phyloP scores from a whole-genome alignment of 1,284 basidiomycete species.

The Boletellus deceptivus region DNA sequence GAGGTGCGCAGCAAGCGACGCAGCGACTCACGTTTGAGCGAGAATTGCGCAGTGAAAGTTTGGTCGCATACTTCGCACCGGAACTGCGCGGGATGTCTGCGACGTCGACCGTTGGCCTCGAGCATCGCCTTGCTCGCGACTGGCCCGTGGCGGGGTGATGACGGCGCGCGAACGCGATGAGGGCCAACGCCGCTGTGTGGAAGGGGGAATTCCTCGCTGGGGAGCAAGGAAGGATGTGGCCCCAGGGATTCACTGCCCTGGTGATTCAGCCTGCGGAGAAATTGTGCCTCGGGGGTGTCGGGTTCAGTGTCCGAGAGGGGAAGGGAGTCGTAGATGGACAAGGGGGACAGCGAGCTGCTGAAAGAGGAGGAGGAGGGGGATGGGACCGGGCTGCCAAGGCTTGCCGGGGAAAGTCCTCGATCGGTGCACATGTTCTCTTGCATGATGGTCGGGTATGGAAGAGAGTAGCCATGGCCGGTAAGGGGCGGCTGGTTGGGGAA shows the following conservation, averaged over 20 bases:
- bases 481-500: conserved; percentile 10
- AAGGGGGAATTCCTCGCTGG: conserved; percentile 1
- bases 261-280: neutral
- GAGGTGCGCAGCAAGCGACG: neutral
- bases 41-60: conserved; percentile 33
- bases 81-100: conserved; percentile 27
- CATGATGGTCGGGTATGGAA: conserved; percentile 11
- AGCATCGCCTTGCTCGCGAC: conserved; percentile 36
- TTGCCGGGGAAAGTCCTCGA: conserved; percentile 14
- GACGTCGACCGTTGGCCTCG: conserved; percentile 32
- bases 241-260: conserved; percentile 15
- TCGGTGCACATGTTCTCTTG: conserved; percentile 6
- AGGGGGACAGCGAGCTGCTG: conserved; percentile 26
- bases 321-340: conserved; percentile 10
- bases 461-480: conserved; percentile 2
- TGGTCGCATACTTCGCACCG: conserved; percentile 21
- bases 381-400: conserved; percentile 16
- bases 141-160: conserved; percentile 18
- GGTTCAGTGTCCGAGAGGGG: conserved; percentile 27
- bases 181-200: neutral
- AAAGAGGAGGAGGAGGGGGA: conserved; percentile 31
- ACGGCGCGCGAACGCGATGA: conserved; percentile 19
- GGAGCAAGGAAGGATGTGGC: neutral
- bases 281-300: conserved; percentile 11
- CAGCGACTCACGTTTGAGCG: conserved; percentile 30